phyloP scores from a whole-genome alignment of 169 alveolate species.

The Cryptosporidium viatorum region DNA sequence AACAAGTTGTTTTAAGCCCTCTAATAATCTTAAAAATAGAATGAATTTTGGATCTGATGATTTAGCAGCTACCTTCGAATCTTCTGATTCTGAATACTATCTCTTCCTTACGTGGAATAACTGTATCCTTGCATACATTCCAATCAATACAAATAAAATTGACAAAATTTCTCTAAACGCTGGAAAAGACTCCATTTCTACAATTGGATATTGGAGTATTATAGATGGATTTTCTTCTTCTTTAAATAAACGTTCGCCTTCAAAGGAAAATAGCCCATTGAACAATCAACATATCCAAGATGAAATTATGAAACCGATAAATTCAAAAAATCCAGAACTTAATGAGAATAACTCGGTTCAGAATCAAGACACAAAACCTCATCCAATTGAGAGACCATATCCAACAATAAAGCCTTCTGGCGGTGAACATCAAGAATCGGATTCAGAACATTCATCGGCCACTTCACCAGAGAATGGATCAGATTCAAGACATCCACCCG shows the following conservation, averaged over 20 bases:
- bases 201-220: slow-evolving; percentile 20
- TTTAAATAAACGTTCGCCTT: neutral
- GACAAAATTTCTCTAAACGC: neutral
- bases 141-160: slow-evolving; percentile 2
- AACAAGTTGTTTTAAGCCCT: too few relatives aligned
- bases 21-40: neutral
- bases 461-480: too few relatives aligned
- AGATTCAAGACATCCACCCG: too few relatives aligned
- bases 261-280: neutral
- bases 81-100: neutral
- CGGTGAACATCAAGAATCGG: too few relatives aligned
- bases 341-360: too few relatives aligned
- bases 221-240: neutral
- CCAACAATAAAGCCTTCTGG: too few relatives aligned
- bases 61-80: neutral
- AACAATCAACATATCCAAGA: neutral
- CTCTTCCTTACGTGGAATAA: slow-evolving; percentile 5
- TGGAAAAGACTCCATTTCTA: neutral
- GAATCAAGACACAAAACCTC: too few relatives aligned
- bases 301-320: neutral
- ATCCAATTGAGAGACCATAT: too few relatives aligned
- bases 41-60: neutral
- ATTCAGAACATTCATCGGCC: too few relatives aligned
- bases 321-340: too few relatives aligned
- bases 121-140: slow-evolving; percentile 1